Evolutionary conservation across 257 asterid genomes (phyloP), one percentile per base, ranked within the genome.

Genomic region (Solanum boliviense): DNA sequence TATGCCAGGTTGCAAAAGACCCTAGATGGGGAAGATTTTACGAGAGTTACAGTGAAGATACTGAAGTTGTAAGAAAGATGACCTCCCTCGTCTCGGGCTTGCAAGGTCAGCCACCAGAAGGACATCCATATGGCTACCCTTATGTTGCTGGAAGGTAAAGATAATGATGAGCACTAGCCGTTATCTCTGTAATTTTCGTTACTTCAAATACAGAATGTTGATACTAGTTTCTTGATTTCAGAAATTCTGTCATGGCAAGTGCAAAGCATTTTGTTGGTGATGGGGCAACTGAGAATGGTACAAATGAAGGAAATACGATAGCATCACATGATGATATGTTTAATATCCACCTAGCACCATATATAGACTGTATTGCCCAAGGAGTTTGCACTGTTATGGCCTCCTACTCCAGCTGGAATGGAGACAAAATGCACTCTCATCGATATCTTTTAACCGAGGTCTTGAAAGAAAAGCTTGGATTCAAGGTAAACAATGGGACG

Each of bases 11-110:
- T 35, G 91, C 92, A 82, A 95, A 93, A 90, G 99, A 97, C 82
- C 98, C 99, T 56, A 94, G 99, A 92, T 97, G 99, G 99, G 99
- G 99, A 92, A 93, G 99, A 92, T 89, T 91, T 92, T 97, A 95
- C 44, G 98, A 97, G 89, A 95, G 98, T 87, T 95, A 95, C 84
- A 92, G 99, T 89, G 99, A 97, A 90, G 93, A 93, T 90, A 92
- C 98, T 68, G 96, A 95, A 87, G 86, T 97, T 67, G 98, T 97
- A 60, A 90, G 95, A 89, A 95, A 93, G 91, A 93, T 97, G 98
- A 89, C 96, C 84, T 92, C 94, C 75, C 87, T 95, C 25, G 98
- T 97, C 34, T 72, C 95, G 44, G 98, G 98, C 91, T 92, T 97
- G 95, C 99, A 97, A 89, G 98, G 99, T 81, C 92, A 89, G 92